Evolutionary conservation across 2,329 filamentous ascomycete species (phyloP).

Genomic region (Apiospora koreana): DNA sequence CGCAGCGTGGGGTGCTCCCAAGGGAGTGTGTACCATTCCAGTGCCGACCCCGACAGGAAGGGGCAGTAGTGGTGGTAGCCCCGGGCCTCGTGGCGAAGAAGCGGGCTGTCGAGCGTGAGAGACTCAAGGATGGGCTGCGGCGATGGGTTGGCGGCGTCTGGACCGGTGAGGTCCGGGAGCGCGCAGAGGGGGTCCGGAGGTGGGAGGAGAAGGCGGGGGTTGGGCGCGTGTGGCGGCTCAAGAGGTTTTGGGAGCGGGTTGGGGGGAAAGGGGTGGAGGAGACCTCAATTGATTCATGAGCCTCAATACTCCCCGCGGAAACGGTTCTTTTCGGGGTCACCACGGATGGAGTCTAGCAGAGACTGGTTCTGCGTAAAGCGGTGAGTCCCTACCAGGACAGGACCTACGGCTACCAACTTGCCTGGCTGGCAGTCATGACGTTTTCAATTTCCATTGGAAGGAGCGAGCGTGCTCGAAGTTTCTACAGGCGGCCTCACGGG

Average conservation of each 20-base stretch:
- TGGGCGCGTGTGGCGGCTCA: slow-evolving; percentile 61
- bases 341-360: no score
- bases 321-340: no score
- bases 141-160: slow-evolving; percentile 65
- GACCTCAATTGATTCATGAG: no score
- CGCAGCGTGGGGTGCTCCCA: slow-evolving; percentile 65
- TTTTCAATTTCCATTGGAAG: no score
- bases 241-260: slow-evolving; percentile 67
- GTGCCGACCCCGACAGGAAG: neutral
- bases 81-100: slow-evolving; percentile 64
- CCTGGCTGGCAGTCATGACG: no score
- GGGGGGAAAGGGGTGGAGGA: slow-evolving; percentile 24
- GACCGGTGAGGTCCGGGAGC: slow-evolving; percentile 52
- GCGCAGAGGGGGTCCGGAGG: slow-evolving; percentile 46
- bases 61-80: slow-evolving; percentile 39
- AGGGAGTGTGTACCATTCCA: slow-evolving; percentile 59
- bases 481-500: neutral
- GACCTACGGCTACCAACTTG: no score
- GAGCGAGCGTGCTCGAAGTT: no score
- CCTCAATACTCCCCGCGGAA: no score
- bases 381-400: no score
- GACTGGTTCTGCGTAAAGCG: no score
- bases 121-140: slow-evolving; percentile 66
- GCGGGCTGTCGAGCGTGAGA: slow-evolving; percentile 65
- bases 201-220: slow-evolving; percentile 54